Conservation (phyloP, 2,329 filamentous ascomycete species). For the Stagonosporopsis vannaccii region DNA sequence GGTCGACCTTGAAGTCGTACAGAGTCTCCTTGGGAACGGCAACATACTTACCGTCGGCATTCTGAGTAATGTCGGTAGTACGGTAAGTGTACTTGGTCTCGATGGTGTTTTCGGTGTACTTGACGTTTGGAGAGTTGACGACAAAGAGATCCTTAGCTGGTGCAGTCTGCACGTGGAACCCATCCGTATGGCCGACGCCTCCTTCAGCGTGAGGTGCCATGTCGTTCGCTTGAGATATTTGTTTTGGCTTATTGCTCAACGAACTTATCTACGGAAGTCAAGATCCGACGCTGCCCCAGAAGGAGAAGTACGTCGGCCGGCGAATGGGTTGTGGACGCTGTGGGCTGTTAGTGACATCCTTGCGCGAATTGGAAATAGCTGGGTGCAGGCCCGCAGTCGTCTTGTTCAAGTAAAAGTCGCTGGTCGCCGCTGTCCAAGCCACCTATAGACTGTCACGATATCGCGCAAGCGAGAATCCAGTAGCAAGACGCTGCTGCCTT, state of each 20-base stretch:
- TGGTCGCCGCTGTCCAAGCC: not conserved
- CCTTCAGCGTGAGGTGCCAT: slow-evolving; percentile 96
- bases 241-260: slow-evolving; percentile 31
- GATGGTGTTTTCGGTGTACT: slow-evolving; percentile 88
- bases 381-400: not conserved
- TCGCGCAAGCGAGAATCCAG: not conserved
- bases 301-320: slow-evolving; percentile 91
- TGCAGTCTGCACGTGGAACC: slow-evolving; percentile 54
- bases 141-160: slow-evolving; percentile 73
- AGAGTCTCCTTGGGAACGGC: slow-evolving; percentile 86
- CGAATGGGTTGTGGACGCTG: slow-evolving; percentile 94
- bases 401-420: too few relatives aligned
- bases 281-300: slow-evolving; percentile 78
- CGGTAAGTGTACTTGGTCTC: slow-evolving; percentile 95
- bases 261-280: slow-evolving; percentile 51
- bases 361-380: too few relatives aligned
- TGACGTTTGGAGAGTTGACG: slow-evolving; percentile 90
- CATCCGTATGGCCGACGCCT: slow-evolving; percentile 62
- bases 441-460: not conserved
- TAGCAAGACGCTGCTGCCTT: not conserved
- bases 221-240: slow-evolving; percentile 46
- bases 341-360: slow-evolving; percentile 27
- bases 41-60: slow-evolving; percentile 76
- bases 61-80: slow-evolving; percentile 81
- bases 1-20: slow-evolving; percentile 98